Evolutionary conservation across 2,329 filamentous ascomycete genomes (phyloP).

Genomic region (Thelonectria blattea): DNA sequence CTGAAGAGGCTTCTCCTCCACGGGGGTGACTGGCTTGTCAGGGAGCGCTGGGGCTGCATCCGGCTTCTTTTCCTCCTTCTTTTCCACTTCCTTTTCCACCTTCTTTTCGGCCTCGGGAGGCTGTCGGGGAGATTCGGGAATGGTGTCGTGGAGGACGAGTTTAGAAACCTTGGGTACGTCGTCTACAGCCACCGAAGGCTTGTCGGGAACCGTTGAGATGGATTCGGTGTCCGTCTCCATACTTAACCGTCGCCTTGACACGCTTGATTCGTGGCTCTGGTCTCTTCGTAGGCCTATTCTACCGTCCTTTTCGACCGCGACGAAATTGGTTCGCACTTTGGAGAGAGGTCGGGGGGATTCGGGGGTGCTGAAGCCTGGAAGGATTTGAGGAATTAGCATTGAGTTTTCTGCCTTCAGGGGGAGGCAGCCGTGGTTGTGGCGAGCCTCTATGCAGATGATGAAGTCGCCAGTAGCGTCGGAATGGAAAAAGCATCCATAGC

Average conservation of each 20-base stretch:
- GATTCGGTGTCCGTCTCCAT: conserved; percentile 43
- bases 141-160: conserved; percentile 45
- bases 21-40: conserved; percentile 37
- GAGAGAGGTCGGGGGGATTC: conserved; percentile 71
- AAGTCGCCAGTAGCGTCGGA: conserved; percentile 4
- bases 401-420: conserved; percentile 6
- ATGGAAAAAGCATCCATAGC: conserved; percentile 15
- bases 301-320: conserved; percentile 73
- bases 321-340: conserved; percentile 77
- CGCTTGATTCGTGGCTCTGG: conserved; percentile 46
- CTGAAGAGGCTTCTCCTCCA: conserved; percentile 36
- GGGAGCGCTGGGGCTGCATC: conserved; percentile 35
- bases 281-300: conserved; percentile 58
- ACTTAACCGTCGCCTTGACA: conserved; percentile 46
- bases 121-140: conserved; percentile 50
- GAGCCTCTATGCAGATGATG: conserved; percentile 11
- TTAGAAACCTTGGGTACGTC: conserved; percentile 36
- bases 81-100: background rate
- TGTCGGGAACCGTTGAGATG: conserved; percentile 47
- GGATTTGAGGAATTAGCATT: conserved; percentile 33
- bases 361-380: conserved; percentile 43
- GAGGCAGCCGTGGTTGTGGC: conserved; percentile 24
- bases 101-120: conserved; percentile 28
- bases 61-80: conserved; percentile 14
- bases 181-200: conserved; percentile 38